Evolutionary conservation across 371 early-diverging fungal genomes (phyloP), one percentile per base, ranked within the genome.

Genomic region (Encephalitozoon romaleae): DNA sequence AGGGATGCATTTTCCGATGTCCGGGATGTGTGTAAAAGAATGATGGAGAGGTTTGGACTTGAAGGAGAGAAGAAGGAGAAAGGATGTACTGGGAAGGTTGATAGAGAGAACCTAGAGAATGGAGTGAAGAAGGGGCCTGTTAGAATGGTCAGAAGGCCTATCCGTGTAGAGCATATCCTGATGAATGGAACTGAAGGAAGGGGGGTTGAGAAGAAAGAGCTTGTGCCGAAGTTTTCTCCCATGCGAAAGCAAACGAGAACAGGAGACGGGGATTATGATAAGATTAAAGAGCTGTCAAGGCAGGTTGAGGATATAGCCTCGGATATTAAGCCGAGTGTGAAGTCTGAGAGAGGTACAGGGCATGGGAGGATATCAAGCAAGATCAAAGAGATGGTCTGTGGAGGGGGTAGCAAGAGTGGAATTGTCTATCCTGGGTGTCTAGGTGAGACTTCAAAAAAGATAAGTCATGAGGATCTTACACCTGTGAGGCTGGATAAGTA

Each of bases 401-500:
- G 59, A 59, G 32, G n/a, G 15, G 34, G 59, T 4, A 18, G 18
- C 34, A 25, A 18, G 38, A 18, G 34, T 0, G 38, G 59, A 6
- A n/a, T 11, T 11, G 59, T 59, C 30, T 5, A 59, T 59, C 59
- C 59, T 34, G 59, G 34, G 9, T 5, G 11, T 11, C n/a, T n/a
- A 8, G 38, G 11, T 32, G 59, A 45, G 23, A 9, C 12, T 5
- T 4, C 21, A 18, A 28, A 59, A 54, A 41, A 23, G 51, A 67
- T 67, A 9, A 43, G 25, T 8, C 63, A 71, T 26, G 77, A 77
- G 43, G 77, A 77, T 25, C 63, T 77, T 0, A 77, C 77, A n/a
- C 77, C 77, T 32, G 51, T 42, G 38, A 66, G 63, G 34, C 43
- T 77, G n/a, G 77, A 71, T 49, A 70, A 32, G 59, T 77, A 71